Evolutionary conservation across 805 yeast genomes (phyloP).

Genomic region (Saccharomycopsis vini): DNA sequence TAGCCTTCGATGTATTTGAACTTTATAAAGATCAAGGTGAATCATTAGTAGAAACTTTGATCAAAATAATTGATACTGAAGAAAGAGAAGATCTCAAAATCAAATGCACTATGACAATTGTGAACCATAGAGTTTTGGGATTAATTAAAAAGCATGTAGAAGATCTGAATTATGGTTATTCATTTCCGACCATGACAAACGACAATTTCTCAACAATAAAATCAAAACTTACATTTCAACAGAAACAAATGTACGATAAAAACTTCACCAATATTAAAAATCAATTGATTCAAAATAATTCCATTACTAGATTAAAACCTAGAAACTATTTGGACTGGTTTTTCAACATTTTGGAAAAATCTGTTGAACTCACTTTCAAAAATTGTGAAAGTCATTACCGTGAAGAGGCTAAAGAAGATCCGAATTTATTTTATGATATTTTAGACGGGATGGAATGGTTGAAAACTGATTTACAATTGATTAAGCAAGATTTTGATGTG

Average conservation of each 20-base stretch:
- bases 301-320: constrained; percentile 34
- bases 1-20: constrained; percentile 66
- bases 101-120: constrained; percentile 25
- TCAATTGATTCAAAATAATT: constrained; percentile 31
- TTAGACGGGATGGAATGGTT: constrained; percentile 74
- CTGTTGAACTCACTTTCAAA: constrained; percentile 58
- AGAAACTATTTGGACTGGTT: constrained; percentile 60
- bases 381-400: constrained; percentile 50
- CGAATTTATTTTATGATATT: constrained; percentile 36
- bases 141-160: constrained; percentile 18
- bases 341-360: constrained; percentile 45
- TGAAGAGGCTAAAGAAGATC: constrained; percentile 26
- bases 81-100: constrained; percentile 66
- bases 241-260: constrained; percentile 16
- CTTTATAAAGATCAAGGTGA: constrained; percentile 59
- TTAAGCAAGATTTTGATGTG: constrained; percentile 51
- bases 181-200: too few relatives aligned
- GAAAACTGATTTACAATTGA: constrained; percentile 57
- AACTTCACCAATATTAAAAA: constrained; percentile 25
- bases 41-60: constrained; percentile 58
- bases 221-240: constrained; percentile 18
- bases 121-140: constrained; percentile 22
- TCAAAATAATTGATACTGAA: constrained; percentile 74
- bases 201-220: too few relatives aligned
- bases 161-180: constrained; percentile 18